Conservation (phyloP, 305 asterid species). For the Fraxinus baroniana region DNA sequence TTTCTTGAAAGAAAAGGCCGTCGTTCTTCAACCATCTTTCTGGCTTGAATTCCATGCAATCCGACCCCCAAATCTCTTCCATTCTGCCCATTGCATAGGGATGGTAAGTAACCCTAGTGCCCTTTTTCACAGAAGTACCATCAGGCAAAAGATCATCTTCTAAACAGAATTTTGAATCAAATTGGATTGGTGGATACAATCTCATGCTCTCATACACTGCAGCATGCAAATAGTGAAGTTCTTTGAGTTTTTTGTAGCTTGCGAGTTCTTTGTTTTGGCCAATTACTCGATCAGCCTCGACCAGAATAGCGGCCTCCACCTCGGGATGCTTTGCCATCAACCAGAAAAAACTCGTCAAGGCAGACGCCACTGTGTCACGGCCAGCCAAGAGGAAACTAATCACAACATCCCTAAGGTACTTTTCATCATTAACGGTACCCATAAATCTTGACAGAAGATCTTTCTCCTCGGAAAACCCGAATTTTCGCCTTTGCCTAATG, state of each 20-base stretch:
- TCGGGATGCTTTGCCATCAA: conserved; percentile 50
- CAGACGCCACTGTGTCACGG: conserved; percentile 69
- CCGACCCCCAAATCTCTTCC: conserved; percentile 77
- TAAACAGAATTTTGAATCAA: conserved; percentile 63
- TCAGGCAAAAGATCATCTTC: conserved; percentile 57
- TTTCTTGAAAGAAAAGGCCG: conserved; percentile 50
- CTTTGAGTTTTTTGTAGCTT: conserved; percentile 34
- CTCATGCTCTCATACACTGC: conserved; percentile 70
- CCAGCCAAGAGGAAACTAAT: conserved; percentile 76
- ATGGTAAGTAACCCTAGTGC: conserved; percentile 75
- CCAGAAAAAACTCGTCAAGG: conserved; percentile 66
- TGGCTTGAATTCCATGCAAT: conserved; percentile 67
- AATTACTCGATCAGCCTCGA: conserved; percentile 42
- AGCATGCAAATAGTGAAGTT: conserved; percentile 66
- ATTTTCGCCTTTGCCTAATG: conserved; percentile 41
- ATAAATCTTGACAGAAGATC: conserved; percentile 77
- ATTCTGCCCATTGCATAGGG: conserved; percentile 87
- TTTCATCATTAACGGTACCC: conserved; percentile 43
- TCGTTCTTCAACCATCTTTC: conserved; percentile 72
- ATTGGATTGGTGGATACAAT: conserved; percentile 71
- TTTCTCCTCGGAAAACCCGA: conserved; percentile 39
- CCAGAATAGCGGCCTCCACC: conserved; percentile 44
- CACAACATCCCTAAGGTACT: conserved; percentile 54
- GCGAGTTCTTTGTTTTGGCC: conserved; percentile 21
- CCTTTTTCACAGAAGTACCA: conserved; percentile 50